Evolutionary conservation across 2,329 filamentous ascomycete genomes (phyloP), one percentile per base, ranked within the genome.

Genomic region (Calonectria pteridis): DNA sequence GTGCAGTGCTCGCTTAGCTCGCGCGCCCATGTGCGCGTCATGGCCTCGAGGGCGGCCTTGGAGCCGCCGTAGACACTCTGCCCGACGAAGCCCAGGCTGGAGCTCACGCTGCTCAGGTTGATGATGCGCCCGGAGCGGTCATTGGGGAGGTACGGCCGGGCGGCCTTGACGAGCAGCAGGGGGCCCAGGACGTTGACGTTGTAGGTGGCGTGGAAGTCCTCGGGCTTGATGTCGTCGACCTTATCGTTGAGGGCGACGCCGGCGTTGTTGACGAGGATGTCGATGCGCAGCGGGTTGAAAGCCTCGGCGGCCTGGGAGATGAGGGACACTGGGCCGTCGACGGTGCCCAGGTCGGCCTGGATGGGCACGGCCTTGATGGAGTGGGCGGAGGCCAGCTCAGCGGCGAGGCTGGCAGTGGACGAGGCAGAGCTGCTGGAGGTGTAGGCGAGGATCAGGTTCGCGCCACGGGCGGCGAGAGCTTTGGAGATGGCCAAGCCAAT

Each of bases 241-340:
- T 86, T 84, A 75, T 91, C 89, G 84, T 96, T 95, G 71, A 89
- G 83, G 63, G 90, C 87, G 6, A 91, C 85, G 68, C 94, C 95
- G 51, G 95, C 94, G 83, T 97, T 97, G 89, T 97, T 96, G 86
- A 97, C 87, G 66, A 97, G 86, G 78, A 97, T 94, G 84, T 96
- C 79, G 67, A 80, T 79, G 51, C 79, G 79, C 23, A 80, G 70
- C 20, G 79, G 79, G 64, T 26, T 69, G 33, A 80, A 80, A 46
- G 76, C 76, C 64, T 80, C 65, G 20, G 70, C 73, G 20, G 79
- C 79, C 59, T 80, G 79, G 28, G 76, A 63, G 66, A 80, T 74
- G 69, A 80, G 79, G 10, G 71, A 73, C 3, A 78, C 78, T 6
- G 78, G 78, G 9, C 79, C 79, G 10, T 69, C n/a, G 37, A 77